Base-by-base conservation (phyloP, 805 yeast species). In the Dipodascus albidus region DNA sequence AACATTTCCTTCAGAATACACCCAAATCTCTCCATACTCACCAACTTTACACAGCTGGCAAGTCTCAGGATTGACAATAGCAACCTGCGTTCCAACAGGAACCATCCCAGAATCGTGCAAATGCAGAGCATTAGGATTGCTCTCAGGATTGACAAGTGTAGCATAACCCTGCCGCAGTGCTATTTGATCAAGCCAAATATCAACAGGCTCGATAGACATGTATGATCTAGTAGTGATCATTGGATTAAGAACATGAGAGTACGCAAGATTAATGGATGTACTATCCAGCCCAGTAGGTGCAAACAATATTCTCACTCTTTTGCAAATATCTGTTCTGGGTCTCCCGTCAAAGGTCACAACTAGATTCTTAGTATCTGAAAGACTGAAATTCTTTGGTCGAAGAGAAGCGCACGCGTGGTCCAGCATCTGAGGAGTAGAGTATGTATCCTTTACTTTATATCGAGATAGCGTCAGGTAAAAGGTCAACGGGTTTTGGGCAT, bases 11-110 rank as follows among this genome's bases (percentile, higher is more conserved):
- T 88, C 96, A 0, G 96, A 85, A 58, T 86, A 80, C 1, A 91
- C 95, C 98, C 98, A 93, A 42, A 93, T 88, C 69, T 93, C 99
- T 33, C 99, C 99, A 66, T 80, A 82, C 67, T 93, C 99, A 4
- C 98, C 97, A 51, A 82, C 83, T 54, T 78, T 80, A 64, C 99
- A 91, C 11, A 89, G 71, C 52, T 74, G 71, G 48, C 77, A 68
- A 0, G 97, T 91, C 64, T 93, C 97, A 1, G 99, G 99, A 59
- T 93, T 93, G 2, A 93, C 97, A 55, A 93, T 85, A 0, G 95
- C 93, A 33, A 93, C 80, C 63, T 90, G 96, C 0, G 98, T 87
- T 64, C 95, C 87, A 6, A 89, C 90, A 0, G 97, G 95, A 0
- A 90, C 97, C 75, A 91, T 85, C 11, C 99, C 99, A 0, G 96